These are phyloP conservation scores for Apiosordaria backusii DNA, from an alignment of 495 filamentous ascomycete genomes.

Conservation along the genomic window DNA sequence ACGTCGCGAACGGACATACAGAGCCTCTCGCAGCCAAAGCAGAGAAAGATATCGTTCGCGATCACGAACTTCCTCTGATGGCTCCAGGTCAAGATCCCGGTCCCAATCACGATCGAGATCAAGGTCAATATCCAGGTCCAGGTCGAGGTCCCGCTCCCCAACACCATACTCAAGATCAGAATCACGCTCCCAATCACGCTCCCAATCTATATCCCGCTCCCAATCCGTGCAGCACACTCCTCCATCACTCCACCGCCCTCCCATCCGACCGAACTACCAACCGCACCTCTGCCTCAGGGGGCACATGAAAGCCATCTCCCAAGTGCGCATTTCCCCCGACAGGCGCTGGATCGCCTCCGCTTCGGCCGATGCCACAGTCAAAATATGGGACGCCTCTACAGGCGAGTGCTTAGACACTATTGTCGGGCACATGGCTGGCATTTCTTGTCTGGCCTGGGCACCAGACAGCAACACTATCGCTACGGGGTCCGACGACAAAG, in stretches of 20 bases:
- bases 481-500: constrained; percentile 92
- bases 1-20: constrained; percentile 30
- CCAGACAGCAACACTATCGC: constrained; percentile 83
- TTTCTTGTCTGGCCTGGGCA: constrained; percentile 86
- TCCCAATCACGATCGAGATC: constrained; percentile 27
- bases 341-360: constrained; percentile 84
- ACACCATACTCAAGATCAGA: constrained; percentile 21
- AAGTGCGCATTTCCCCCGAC: constrained; percentile 86
- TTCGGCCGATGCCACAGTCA: constrained; percentile 83
- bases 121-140: constrained; percentile 27
- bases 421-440: constrained; percentile 89
- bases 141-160: constrained; percentile 26
- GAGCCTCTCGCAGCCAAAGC: constrained; percentile 29
- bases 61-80: constrained; percentile 26
- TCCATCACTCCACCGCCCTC: constrained; percentile 20
- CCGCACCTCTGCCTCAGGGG: constrained; percentile 54
- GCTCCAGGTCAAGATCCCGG: constrained; percentile 28
- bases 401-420: constrained; percentile 79
- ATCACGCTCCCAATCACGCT: constrained; percentile 42
- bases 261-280: constrained; percentile 36
- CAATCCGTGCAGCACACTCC: constrained; percentile 26
- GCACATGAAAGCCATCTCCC: constrained; percentile 74
- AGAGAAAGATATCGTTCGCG: constrained; percentile 15
- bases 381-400: constrained; percentile 80
- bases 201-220: constrained; percentile 36